Evolutionary conservation across 768 basidiomycete species (phyloP).

Genomic region (Paxillus ammoniavirescens): DNA sequence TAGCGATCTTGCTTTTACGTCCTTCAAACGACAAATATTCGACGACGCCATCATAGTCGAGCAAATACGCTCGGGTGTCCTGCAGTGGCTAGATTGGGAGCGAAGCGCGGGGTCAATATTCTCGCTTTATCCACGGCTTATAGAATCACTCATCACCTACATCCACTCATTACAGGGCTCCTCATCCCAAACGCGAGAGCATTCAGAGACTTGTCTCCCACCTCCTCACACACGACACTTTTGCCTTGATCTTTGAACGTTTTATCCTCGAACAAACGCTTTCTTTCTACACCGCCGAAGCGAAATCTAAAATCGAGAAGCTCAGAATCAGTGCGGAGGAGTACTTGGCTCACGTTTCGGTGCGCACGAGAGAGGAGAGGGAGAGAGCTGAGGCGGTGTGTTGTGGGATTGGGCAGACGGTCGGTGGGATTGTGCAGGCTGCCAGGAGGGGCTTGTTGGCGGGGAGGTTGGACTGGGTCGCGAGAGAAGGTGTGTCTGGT

Average conservation of each 20-base stretch:
- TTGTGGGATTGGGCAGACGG: constrained; percentile 43
- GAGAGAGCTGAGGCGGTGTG: constrained; percentile 52
- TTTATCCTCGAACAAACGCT: constrained; percentile 50
- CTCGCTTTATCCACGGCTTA: not conserved
- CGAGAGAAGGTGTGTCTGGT: constrained; percentile 36
- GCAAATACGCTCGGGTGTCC: constrained; percentile 44
- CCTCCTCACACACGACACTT: constrained; percentile 56
- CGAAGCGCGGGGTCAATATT: constrained; percentile 38
- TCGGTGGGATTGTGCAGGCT: constrained; percentile 47
- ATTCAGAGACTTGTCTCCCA: constrained; percentile 56
- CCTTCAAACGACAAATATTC: constrained; percentile 54
- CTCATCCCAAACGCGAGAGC: constrained; percentile 37
- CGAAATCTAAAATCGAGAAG: constrained; percentile 34
- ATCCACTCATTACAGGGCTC: constrained; percentile 28
- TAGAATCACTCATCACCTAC: not conserved
- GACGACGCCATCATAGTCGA: constrained; percentile 42
- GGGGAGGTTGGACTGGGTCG: constrained; percentile 43
- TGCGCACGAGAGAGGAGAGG: constrained; percentile 55
- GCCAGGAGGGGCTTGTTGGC: constrained; percentile 54
- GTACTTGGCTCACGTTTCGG: constrained; percentile 52
- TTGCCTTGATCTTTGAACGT: constrained; percentile 53
- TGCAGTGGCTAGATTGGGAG: constrained; percentile 55
- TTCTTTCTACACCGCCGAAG: constrained; percentile 55
- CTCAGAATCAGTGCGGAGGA: constrained; percentile 38
- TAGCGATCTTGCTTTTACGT: constrained; percentile 56